These are phyloP conservation scores for Gracilaria caudata DNA, from an alignment of 23 red algal species.

Conservation along the genomic window DNA sequence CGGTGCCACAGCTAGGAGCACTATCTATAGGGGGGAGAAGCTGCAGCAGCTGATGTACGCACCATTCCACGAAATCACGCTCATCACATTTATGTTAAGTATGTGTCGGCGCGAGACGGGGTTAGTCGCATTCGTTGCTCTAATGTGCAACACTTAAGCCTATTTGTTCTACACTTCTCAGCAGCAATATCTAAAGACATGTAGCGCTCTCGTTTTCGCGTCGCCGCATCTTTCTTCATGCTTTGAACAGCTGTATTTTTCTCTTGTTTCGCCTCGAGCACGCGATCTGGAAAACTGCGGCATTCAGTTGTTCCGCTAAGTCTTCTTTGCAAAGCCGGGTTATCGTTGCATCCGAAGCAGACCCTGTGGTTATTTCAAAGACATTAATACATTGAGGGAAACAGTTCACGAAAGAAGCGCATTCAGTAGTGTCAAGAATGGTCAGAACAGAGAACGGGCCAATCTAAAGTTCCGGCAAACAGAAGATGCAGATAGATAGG, in stretches of 20 bases:
- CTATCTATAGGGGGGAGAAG: background rate
- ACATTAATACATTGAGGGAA: too few species aligned
- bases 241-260: background rate
- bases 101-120: background rate
- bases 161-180: slow-evolving; percentile 20
- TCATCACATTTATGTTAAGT: slow-evolving; percentile 4
- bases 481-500: too few species aligned
- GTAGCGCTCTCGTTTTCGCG: slow-evolving; percentile 31
- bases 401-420: too few species aligned
- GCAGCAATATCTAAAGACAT: slow-evolving; percentile 13
- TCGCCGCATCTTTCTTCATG: slow-evolving; percentile 6
- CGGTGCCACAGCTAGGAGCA: background rate
- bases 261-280: background rate
- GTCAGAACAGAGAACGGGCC: too few species aligned
- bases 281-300: background rate
- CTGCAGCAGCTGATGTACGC: background rate
- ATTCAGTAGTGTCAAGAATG: too few species aligned
- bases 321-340: too few species aligned
- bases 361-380: too few species aligned
- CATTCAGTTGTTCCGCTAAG: too few species aligned
- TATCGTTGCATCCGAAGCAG: too few species aligned
- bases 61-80: background rate
- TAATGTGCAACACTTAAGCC: slow-evolving; percentile 2
- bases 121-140: slow-evolving; percentile 8
- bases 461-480: too few species aligned